Percentiles rank a stretch among this genome's conserved stretches.
These are phyloP conservation scores for Boletus tylopilopsis DNA, from an alignment of 768 basidiomycete species.

Conservation along the genomic window DNA sequence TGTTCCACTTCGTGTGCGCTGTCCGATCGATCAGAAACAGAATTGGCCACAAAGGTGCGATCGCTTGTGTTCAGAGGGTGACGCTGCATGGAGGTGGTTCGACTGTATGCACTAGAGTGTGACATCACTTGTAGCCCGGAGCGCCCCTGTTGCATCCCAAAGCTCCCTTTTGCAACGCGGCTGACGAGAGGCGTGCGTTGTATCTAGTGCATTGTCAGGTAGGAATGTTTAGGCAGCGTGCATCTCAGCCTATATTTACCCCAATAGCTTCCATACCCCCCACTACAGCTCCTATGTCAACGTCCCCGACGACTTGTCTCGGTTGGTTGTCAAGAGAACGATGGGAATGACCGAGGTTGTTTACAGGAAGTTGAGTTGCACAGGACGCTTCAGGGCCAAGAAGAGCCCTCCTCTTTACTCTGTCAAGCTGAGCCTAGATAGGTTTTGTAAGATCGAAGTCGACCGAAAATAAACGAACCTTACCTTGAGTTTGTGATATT, in stretches of 20 bases:
- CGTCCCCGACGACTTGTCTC: constrained; percentile 21
- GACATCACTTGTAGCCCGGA: constrained; percentile 28
- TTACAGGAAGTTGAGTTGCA: constrained; percentile 13
- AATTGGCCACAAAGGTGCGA: constrained; percentile 41
- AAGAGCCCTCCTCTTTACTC: constrained; percentile 76
- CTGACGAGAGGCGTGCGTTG: constrained; percentile 66
- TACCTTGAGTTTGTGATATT: constrained; percentile 85
- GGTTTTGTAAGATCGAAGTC: background rate
- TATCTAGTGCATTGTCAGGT: constrained; percentile 40
- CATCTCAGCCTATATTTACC: constrained; percentile 32
- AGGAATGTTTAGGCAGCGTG: background rate
- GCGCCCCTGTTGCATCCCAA: constrained; percentile 32
- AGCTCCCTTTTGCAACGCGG: constrained; percentile 37
- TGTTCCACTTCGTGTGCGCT: constrained; percentile 75
- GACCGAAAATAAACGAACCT: background rate
- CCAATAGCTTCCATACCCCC: constrained; percentile 65
- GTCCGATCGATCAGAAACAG: constrained; percentile 56
- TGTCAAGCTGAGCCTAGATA: constrained; percentile 68
- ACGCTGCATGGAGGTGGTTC: constrained; percentile 32
- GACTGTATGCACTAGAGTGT: constrained; percentile 23
- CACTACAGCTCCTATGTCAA: constrained; percentile 53
- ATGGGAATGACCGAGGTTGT: constrained; percentile 14
- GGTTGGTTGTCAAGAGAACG: constrained; percentile 16
- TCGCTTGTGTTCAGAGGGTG: constrained; percentile 41
- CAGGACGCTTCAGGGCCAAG: constrained; percentile 42